Evolutionary conservation across 805 yeast species (phyloP), one percentile per base, ranked within the genome.

Genomic region (Candida pseudoglaebosa): DNA sequence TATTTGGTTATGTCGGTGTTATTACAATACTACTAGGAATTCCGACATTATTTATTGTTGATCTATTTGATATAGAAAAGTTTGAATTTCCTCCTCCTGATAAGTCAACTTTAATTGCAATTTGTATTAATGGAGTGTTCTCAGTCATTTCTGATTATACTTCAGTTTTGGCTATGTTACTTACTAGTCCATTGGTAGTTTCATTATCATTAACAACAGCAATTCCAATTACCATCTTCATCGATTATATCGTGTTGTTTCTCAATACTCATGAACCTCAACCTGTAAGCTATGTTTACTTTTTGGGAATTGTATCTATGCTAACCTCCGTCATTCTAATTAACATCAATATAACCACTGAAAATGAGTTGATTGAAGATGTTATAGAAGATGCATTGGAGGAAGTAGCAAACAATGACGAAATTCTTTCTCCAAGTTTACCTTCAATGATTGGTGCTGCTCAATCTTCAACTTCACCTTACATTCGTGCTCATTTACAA

Each of bases 141-240:
- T 67, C 75, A 7, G 69, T 71, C 14, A 49, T 71, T 5, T 73
- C 79, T 0, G 82, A 76, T 46, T 76, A 68, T 44, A 61, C 65
- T 24, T 70, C 76, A 1, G 65, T 75, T n/a, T 48, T 73, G 10
- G 78, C 80, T 5, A 65, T 74, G 60, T 51, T 76, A 15, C 57
- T 75, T 28, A 76, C 80, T 1, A 73, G 78, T 34, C 82, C 82
- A 1, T 61, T 76, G 40, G 66, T 75, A 12, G 69, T 77, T 2
- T 64, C 79, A 3, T 57, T 76, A 28, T 73, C 79, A 3, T 53
- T 76, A 24, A 73, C 80, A 1, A 64, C 77, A 0, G 70, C 74
- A 0, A 73, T 76, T 24, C 82, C 82, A 3, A 59, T 76, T 17
- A 71, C 75, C 20, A 71, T 76, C 48, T 61, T 71, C 38, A 61